Base-by-base conservation (phyloP, 2,329 filamentous ascomycete species). In the Magnaporthiopsis incrustans region DNA sequence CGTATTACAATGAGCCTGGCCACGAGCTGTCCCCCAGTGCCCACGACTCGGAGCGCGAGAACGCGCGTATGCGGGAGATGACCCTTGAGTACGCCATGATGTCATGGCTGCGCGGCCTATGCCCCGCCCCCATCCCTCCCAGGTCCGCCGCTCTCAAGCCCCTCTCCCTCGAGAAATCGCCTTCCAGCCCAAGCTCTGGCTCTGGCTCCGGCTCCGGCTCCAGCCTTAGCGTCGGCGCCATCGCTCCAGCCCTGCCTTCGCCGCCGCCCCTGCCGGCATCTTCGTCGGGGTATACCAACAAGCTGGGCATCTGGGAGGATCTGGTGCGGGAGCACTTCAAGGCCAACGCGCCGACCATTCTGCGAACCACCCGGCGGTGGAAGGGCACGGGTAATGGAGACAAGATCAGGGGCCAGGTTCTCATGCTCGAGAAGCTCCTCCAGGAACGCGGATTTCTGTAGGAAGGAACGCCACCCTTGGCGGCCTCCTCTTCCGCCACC, bases 1-100 rank as follows among this genome's bases (percentile, higher is more conserved):
- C 83, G 1, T 82, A 75, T 70, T 81, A 78, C 74, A 86, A 85
- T 69, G 82, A 86, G 70, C 83, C 84, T 0, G 79, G 77, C 2
- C 70, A 73, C 15, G 74, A 77, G 61, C 25, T 32, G 1, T 22
- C 12, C 10, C 59, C 44, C 6, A 61, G 71, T 61, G 64, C 68
- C 26, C 18, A 27, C 2, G 50, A 63, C 4, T 71, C 72, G 6
- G 67, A 69, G 2, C 25, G 60, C 4, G 78, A 78, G 67, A 77
- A 75, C 63, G 60, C 64, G 8, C 38, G 60, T 1, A 67, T 76
- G 18, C 71, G 73, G 25, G 25, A 15, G 2, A 58, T 62, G 63
- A 77, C 74, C 0, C 56, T 75, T 25, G 59, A 69, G 32, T 64
- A 71, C 56, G 76, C 74, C 53, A 71, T 76, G 63, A 6, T 70